Conservation (phyloP, 1,284 basidiomycete species). For the Ganoderma lucidum region DNA sequence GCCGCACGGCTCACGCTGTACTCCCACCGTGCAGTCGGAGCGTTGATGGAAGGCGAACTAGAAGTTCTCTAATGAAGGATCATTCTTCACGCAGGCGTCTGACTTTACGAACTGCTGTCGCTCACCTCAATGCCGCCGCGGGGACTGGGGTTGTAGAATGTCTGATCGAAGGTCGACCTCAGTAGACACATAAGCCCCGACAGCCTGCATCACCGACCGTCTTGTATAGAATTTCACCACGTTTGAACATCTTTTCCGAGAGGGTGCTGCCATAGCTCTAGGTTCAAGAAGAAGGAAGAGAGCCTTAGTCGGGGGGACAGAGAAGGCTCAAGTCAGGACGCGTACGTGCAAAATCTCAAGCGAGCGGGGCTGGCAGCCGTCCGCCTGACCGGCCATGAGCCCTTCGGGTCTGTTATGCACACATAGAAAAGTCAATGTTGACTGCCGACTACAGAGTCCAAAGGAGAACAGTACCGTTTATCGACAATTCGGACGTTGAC, state of each 20-base stretch:
- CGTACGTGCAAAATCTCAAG: constrained; percentile 78
- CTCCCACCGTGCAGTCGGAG: constrained; percentile 4
- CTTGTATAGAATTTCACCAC: constrained; percentile 74
- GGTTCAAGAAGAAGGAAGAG: not conserved
- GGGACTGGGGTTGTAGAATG: constrained; percentile 74
- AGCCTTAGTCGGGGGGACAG: no score
- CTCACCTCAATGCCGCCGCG: constrained; percentile 69
- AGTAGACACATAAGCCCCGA: not conserved
- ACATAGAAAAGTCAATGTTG: not conserved
- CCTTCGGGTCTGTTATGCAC: constrained; percentile 55
- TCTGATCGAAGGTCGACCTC: constrained; percentile 46
- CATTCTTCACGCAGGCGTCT: not conserved
- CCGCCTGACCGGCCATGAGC: constrained; percentile 76
- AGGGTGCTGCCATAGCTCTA: constrained; percentile 74
- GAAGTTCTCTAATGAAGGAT: constrained; percentile 40
- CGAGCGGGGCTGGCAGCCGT: constrained; percentile 81
- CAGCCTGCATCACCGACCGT: constrained; percentile 53
- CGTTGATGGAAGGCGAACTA: not conserved
- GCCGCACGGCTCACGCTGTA: no score
- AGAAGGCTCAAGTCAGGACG: not conserved
- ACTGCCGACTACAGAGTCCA: no score
- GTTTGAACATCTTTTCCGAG: constrained; percentile 64
- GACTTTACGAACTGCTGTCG: not conserved
- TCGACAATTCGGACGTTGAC: constrained; percentile 73
- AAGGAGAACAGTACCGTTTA: constrained; percentile 53